These are phyloP conservation scores for Colletotrichum lini DNA, from an alignment of 2,329 filamentous ascomycete species.

Conservation along the genomic window DNA sequence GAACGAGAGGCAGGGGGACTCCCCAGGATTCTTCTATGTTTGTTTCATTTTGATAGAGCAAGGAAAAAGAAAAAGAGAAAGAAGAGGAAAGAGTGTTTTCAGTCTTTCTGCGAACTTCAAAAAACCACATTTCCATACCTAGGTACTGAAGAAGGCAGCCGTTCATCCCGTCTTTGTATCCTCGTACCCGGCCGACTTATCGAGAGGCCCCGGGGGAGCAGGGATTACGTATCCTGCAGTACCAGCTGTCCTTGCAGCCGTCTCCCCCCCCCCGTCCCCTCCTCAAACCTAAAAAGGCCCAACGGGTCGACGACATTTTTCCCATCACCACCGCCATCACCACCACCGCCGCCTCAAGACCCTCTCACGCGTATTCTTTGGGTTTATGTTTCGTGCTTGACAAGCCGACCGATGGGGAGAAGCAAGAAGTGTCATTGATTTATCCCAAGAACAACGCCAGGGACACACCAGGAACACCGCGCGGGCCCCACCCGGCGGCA, in stretches of 20 bases:
- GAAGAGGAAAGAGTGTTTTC: not conserved
- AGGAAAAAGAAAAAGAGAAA: not conserved
- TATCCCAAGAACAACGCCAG: too few relatives aligned
- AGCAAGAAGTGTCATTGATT: too few relatives aligned
- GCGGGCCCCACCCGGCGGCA: too few relatives aligned
- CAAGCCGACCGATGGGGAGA: not conserved
- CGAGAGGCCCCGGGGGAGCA: too few relatives aligned
- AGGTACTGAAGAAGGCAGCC: not conserved
- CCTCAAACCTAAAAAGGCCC: slow-evolving; percentile 15
- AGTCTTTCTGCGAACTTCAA: too few relatives aligned
- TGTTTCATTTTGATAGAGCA: not conserved
- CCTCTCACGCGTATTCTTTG: not conserved
- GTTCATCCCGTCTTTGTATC: slow-evolving; percentile 32
- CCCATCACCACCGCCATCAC: not conserved
- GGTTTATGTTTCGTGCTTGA: slow-evolving; percentile 7
- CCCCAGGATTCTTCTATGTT: not conserved
- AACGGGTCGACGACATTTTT: not conserved
- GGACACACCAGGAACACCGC: too few relatives aligned
- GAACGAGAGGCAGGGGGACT: slow-evolving; percentile 22
- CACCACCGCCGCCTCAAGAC: not conserved
- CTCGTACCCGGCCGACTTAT: not conserved
- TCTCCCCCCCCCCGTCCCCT: not conserved
- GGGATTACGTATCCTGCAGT: slow-evolving; percentile 35
- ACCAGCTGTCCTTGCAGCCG: slow-evolving; percentile 35
- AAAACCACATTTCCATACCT: rapidly evolving